A percentile compares a stretch with the other conserved stretches of the same genome.
phyloP scores from a whole-genome alignment of 2,329 filamentous ascomycete species.

The Trichoderma aggressivum region DNA sequence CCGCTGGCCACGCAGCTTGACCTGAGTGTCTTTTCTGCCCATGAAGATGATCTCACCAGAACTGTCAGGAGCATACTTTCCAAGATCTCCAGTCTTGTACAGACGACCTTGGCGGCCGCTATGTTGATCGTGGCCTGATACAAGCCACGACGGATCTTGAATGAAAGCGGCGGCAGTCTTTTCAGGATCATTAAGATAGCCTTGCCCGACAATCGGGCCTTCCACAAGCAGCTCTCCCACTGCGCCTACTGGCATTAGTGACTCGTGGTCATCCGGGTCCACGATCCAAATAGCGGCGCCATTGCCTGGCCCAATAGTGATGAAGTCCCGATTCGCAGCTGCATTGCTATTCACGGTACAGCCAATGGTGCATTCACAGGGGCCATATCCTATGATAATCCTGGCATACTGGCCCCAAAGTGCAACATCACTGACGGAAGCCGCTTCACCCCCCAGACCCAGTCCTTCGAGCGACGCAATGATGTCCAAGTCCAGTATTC shows the following conservation, averaged over 20 bases:
- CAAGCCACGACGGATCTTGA: conserved; percentile 23
- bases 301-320: conserved; percentile 22
- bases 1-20: conserved; percentile 25
- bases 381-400: conserved; percentile 41
- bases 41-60: conserved; percentile 20
- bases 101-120: conserved; percentile 20
- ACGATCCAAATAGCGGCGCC: conserved; percentile 26
- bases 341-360: not conserved
- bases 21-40: conserved; percentile 23
- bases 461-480: not conserved
- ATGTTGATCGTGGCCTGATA: not conserved
- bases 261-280: conserved; percentile 22
- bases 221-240: conserved; percentile 38
- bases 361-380: conserved; percentile 29
- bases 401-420: conserved; percentile 6
- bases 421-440: not conserved
- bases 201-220: conserved; percentile 46
- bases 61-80: conserved; percentile 17
- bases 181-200: conserved; percentile 43
- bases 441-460: not conserved
- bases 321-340: not conserved
- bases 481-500: not conserved
- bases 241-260: conserved; percentile 23
- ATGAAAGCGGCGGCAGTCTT: conserved; percentile 34
- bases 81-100: conserved; percentile 24